Conservation (phyloP, 1,284 basidiomycete genomes). For the Wallemia hederae region DNA sequence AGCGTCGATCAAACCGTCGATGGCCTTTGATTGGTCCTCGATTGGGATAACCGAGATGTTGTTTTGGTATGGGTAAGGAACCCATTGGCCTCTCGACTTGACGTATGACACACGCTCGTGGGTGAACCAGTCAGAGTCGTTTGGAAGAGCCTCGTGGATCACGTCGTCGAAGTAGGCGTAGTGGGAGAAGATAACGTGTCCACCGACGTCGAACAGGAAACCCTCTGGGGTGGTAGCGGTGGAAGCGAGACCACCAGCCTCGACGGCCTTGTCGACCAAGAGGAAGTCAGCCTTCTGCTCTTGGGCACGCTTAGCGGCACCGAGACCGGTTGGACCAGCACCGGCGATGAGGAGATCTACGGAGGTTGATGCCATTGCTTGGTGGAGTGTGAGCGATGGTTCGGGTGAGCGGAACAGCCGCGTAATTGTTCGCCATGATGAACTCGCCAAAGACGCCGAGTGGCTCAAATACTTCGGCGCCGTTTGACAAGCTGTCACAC, state of each 20-base stretch:
- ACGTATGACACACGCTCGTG: constrained; percentile 26
- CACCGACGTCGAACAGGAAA: constrained; percentile 25
- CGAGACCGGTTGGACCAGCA: constrained; percentile 19
- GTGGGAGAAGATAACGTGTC: constrained; percentile 26
- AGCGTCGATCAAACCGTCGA: constrained; percentile 23
- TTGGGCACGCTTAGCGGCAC: constrained; percentile 23
- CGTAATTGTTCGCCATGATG: background rate
- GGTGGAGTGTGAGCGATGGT: background rate
- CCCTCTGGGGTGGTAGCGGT: constrained; percentile 22
- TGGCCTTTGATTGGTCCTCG: constrained; percentile 20
- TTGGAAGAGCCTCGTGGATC: constrained; percentile 21
- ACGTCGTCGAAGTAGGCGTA: constrained; percentile 24
- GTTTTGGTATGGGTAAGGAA: constrained; percentile 21
- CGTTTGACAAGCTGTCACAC: too few relatives aligned
- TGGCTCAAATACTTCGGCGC: too few relatives aligned
- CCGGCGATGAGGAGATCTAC: background rate
- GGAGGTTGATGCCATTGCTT: background rate
- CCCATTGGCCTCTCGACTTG: constrained; percentile 20
- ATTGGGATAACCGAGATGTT: constrained; percentile 23
- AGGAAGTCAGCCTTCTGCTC: constrained; percentile 19
- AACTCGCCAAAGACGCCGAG: too few relatives aligned
- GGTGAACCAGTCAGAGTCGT: constrained; percentile 21
- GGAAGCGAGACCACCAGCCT: constrained; percentile 22
- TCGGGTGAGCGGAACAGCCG: background rate
- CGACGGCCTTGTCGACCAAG: constrained; percentile 18